Base-by-base conservation (phyloP, 176 grass and related monocot genomes). In the Secale cereale region DNA sequence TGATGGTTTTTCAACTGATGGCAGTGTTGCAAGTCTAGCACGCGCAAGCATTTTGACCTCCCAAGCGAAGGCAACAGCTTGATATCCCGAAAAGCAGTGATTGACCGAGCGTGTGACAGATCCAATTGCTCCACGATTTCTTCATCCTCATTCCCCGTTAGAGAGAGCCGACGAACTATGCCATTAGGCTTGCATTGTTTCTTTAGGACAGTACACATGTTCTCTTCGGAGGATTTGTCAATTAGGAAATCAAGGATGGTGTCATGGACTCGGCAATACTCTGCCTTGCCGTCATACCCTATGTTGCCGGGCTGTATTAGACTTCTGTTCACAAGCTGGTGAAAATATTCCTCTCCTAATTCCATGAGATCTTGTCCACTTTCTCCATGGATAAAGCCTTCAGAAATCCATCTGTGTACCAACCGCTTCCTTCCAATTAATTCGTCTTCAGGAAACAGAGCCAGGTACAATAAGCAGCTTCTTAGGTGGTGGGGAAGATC, bases 241-340 rank as follows among this genome's bases (percentile, higher is more conserved):
- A 75, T 33, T 20, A 87, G 65, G 36, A 82, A 74, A 80, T 87
- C 85, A 27, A 76, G 65, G 9, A 87, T 87, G 45, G 54, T 82
- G 22, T 81, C 76, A 60, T 87, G 85, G 35, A 87, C 85, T 29
- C 67, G 63, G n/a, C 85, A 87, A 35, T 5, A 3, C 7, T 1
- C 0, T 9, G n/a, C 71, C 39, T 74, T 82, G 4, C 70, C 79
- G 19, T 74, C 70, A 73, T 27, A 66, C 6, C 23, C 14, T 43
- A 82, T 75, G 0, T 7, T 0, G 8, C 9, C 22, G 1, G 78
- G 85, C 19, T 76, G 67, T 54, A 87, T 61, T 33, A 87, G 19
- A 35, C 78, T 64, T 39, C 85, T 87, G 17, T 87, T 87, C 14
- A 87, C 37, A 28, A 87, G 79, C 67, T 87, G 52, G 72, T 82